A percentile compares a stretch with the other conserved stretches of the same genome.
Conservation (phyloP, 805 yeast species). For the Scheffersomyces lignosus region DNA sequence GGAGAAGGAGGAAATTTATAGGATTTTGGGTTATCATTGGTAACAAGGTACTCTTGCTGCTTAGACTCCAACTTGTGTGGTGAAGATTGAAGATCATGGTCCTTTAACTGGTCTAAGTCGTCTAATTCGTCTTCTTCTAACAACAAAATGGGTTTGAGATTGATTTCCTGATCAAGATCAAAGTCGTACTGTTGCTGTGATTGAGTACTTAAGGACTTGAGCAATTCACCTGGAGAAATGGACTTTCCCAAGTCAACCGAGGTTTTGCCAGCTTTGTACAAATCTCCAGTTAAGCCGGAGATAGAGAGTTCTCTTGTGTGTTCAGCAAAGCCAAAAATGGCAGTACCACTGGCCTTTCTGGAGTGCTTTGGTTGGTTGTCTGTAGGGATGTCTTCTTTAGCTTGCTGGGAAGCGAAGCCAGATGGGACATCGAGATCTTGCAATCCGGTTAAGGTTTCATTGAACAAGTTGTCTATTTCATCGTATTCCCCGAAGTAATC, state of each 20-base stretch:
- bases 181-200: conserved; percentile 11
- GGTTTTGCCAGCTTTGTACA: conserved; percentile 18
- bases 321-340: conserved; percentile 70
- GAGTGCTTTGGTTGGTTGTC: conserved; percentile 39
- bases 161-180: conserved; percentile 16
- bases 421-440: conserved; percentile 67
- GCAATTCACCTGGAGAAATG: conserved; percentile 36
- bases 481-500: conserved; percentile 46
- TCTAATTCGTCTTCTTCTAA: conserved; percentile 28
- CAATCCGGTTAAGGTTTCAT: conserved; percentile 53
- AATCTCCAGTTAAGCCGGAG: conserved; percentile 42
- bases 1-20: conserved; percentile 59
- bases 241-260: conserved; percentile 26
- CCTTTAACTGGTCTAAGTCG: neutral
- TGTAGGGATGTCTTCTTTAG: conserved; percentile 4
- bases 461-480: conserved; percentile 51
- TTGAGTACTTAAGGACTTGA: conserved; percentile 13
- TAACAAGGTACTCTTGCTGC: conserved; percentile 45
- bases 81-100: conserved; percentile 4
- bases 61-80: conserved; percentile 8
- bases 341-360: conserved; percentile 74
- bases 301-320: conserved; percentile 65
- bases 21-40: conserved; percentile 45
- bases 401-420: conserved; percentile 25
- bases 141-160: conserved; percentile 23